Evolutionary conservation across 441 rosid genomes (phyloP).

Genomic region (Melastoma candidum): DNA sequence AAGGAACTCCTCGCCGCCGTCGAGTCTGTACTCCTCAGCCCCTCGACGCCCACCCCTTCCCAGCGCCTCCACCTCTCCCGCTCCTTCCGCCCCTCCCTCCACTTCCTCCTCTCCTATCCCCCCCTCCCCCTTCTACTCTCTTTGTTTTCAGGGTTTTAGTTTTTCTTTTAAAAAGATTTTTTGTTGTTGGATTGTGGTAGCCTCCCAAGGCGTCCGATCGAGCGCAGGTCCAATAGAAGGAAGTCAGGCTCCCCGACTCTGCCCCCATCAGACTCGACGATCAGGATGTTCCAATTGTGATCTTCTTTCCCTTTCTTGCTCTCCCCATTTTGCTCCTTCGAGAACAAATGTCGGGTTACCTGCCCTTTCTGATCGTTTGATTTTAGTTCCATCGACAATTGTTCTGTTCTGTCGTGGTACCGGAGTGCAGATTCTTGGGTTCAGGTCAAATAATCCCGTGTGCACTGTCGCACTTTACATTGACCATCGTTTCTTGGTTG

Average conservation of each 20-base stretch:
- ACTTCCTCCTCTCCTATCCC: constrained; percentile 62
- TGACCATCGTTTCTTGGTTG: too few species aligned
- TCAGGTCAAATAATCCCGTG: too few species aligned
- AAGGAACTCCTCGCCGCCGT: constrained; percentile 60
- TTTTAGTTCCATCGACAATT: too few species aligned
- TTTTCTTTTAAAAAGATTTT: too few species aligned
- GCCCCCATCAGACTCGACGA: constrained; percentile 71
- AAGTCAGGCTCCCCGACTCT: constrained; percentile 87
- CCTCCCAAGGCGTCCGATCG: constrained; percentile 71
- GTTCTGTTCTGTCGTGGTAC: too few species aligned
- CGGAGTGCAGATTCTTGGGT: too few species aligned
- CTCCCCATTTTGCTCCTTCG: background rate
- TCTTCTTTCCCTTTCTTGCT: constrained; percentile 14
- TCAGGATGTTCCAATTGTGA: constrained; percentile 81
- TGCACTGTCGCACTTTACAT: too few species aligned
- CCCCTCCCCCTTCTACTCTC: too few species aligned
- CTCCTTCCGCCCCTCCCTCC: constrained; percentile 54
- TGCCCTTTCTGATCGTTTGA: too few species aligned
- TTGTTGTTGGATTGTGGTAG: constrained; percentile 21
- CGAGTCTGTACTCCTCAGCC: constrained; percentile 65
- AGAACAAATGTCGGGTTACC: too few species aligned
- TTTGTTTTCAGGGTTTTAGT: too few species aligned
- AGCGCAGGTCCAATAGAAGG: constrained; percentile 64
- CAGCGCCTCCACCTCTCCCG: constrained; percentile 74
- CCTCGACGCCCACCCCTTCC: constrained; percentile 59